phyloP scores from a whole-genome alignment of 2,329 filamentous ascomycete genomes.

The Emergomyces pasteurianus region DNA sequence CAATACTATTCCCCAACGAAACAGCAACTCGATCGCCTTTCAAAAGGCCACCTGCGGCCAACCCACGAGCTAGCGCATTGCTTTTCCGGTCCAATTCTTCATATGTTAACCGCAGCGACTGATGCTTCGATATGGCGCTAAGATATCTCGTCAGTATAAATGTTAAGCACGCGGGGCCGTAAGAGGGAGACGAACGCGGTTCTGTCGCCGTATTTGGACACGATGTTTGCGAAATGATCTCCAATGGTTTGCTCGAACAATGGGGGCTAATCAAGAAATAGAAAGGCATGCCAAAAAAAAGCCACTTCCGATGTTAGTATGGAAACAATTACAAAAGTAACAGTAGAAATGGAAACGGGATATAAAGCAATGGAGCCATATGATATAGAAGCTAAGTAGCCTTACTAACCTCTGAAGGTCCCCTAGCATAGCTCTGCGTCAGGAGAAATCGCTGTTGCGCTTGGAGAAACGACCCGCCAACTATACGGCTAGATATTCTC shows the following conservation, averaged over 20 bases:
- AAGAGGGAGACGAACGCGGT: conserved; percentile 37
- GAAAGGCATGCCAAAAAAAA: not conserved
- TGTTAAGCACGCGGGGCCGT: not conserved
- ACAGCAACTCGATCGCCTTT: conserved; percentile 81
- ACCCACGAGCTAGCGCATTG: conserved; percentile 60
- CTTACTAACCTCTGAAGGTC: conserved; percentile 19
- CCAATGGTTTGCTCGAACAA: conserved; percentile 37
- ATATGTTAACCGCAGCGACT: conserved; percentile 59
- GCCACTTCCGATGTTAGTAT: not conserved
- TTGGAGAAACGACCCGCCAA: not conserved
- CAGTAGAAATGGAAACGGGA: not conserved
- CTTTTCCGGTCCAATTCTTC: conserved; percentile 61
- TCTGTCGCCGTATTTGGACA: conserved; percentile 32
- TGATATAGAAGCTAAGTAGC: conserved; percentile 17
- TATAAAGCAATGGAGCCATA: conserved; percentile 6
- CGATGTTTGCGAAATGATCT: conserved; percentile 35
- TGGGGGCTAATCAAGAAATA: conserved; percentile 24
- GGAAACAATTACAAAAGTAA: not conserved
- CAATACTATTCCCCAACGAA: conserved; percentile 71
- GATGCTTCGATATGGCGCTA: conserved; percentile 48
- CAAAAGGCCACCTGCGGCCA: conserved; percentile 57
- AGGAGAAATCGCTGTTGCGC: conserved; percentile 13
- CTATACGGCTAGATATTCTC: not conserved
- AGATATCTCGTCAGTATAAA: conserved; percentile 2
- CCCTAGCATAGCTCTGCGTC: conserved; percentile 21